Conservation (phyloP, 768 basidiomycete species). For the Mycena kentingensis region DNA sequence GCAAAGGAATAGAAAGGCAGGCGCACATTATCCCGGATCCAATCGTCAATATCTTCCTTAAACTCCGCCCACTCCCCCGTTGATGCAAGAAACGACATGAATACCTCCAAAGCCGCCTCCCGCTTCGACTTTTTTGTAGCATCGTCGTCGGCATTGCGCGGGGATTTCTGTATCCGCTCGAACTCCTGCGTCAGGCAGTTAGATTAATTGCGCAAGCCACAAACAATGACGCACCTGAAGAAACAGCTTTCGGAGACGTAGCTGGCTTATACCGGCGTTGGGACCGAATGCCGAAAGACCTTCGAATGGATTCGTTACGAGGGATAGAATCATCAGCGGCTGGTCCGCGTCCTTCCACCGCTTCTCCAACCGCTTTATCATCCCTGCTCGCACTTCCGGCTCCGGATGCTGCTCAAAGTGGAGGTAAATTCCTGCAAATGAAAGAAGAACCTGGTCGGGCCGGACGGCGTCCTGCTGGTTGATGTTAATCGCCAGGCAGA, state of each 20-base stretch:
- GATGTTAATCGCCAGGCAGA: constrained; percentile 18
- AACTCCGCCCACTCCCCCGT: neutral
- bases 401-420: constrained; percentile 7
- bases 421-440: constrained; percentile 11
- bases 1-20: too few relatives aligned
- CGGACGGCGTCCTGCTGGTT: constrained; percentile 15
- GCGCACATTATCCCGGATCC: neutral
- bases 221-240: neutral
- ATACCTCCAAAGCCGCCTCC: neutral
- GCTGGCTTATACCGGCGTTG: neutral
- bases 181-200: neutral
- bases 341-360: constrained; percentile 14
- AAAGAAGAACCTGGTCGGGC: constrained; percentile 10
- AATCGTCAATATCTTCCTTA: neutral
- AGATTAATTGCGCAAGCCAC: neutral
- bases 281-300: neutral
- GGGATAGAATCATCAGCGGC: constrained; percentile 3
- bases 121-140: neutral
- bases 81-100: neutral
- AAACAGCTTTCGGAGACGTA: neutral
- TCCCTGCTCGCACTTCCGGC: neutral
- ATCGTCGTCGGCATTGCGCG: neutral
- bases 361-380: constrained; percentile 11
- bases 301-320: constrained; percentile 8
- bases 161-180: neutral